Conservation (phyloP, 257 asterid genomes). For the Solanum megistacrolobum region DNA sequence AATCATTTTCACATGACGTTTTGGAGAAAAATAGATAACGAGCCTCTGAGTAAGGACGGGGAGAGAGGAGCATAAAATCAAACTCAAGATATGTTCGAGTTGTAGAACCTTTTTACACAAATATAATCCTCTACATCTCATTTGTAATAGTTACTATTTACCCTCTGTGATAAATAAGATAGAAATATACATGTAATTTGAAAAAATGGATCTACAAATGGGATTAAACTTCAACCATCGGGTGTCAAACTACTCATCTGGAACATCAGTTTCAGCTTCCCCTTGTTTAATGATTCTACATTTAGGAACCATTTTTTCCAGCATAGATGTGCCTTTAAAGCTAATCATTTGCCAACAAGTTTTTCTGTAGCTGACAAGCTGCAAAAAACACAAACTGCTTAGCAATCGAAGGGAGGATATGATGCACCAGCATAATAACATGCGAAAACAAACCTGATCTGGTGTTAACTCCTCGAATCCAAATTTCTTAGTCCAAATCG, state of each 20-base stretch:
- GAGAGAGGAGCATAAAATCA: not conserved
- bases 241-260: constrained; percentile 12
- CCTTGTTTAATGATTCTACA: constrained; percentile 44
- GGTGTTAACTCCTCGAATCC: constrained; percentile 54
- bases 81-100: not conserved
- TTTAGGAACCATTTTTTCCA: constrained; percentile 66
- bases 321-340: constrained; percentile 80
- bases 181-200: constrained; percentile 5
- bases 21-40: not conserved
- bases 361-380: constrained; percentile 61
- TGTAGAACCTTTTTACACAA: not conserved
- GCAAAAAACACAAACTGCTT: constrained; percentile 17
- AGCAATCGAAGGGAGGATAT: not conserved
- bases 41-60: not conserved
- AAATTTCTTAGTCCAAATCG: constrained; percentile 92
- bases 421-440: not conserved
- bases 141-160: not conserved
- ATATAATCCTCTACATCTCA: not conserved
- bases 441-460: constrained; percentile 44
- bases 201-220: constrained; percentile 8
- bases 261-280: constrained; percentile 26
- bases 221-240: constrained; percentile 9
- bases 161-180: constrained; percentile 1
- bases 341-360: constrained; percentile 86
- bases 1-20: not conserved